phyloP scores from a whole-genome alignment of 345 rosid genomes.

The Pistacia vera region DNA sequence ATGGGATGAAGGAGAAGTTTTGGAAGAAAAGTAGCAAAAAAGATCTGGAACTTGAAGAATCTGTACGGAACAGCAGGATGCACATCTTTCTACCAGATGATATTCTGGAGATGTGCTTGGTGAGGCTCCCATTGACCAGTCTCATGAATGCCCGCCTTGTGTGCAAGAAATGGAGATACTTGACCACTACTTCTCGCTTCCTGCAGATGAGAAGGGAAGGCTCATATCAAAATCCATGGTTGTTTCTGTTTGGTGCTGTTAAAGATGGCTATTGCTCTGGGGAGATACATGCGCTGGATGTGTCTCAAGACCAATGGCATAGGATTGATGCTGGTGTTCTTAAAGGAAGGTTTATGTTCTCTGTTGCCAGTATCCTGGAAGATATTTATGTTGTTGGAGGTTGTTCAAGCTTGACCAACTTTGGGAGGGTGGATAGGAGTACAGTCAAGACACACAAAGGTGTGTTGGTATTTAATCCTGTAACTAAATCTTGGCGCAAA shows the following conservation, averaged over 20 bases:
- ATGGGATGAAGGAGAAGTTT: slow-evolving; percentile 81
- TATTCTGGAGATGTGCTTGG: slow-evolving; percentile 86
- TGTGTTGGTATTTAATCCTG: slow-evolving; percentile 72
- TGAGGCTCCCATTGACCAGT: slow-evolving; percentile 81
- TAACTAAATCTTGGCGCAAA: slow-evolving; percentile 83
- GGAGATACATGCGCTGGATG: slow-evolving; percentile 78
- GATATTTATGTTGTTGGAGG: slow-evolving; percentile 89
- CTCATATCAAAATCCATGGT: slow-evolving; percentile 75
- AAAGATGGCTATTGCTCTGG: slow-evolving; percentile 85
- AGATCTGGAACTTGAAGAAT: slow-evolving; percentile 42
- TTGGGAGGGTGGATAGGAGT: slow-evolving; percentile 76
- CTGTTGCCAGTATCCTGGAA: slow-evolving; percentile 71
- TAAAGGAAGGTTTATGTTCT: slow-evolving; percentile 86
- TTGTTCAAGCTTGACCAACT: slow-evolving; percentile 67
- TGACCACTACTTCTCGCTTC: slow-evolving; percentile 73
- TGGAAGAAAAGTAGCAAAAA: slow-evolving; percentile 74
- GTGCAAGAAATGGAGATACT: slow-evolving; percentile 88
- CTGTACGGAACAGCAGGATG: slow-evolving; percentile 49
- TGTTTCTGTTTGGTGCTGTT: slow-evolving; percentile 84
- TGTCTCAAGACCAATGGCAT: slow-evolving; percentile 78
- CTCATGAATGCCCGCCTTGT: slow-evolving; percentile 90
- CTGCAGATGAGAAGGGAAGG: slow-evolving; percentile 76
- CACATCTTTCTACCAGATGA: slow-evolving; percentile 85
- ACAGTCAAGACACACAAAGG: slow-evolving; percentile 87
- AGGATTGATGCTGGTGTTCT: slow-evolving; percentile 64